Conservation (phyloP, 805 yeast species). For the Cyberlindnera xylosilytica region DNA sequence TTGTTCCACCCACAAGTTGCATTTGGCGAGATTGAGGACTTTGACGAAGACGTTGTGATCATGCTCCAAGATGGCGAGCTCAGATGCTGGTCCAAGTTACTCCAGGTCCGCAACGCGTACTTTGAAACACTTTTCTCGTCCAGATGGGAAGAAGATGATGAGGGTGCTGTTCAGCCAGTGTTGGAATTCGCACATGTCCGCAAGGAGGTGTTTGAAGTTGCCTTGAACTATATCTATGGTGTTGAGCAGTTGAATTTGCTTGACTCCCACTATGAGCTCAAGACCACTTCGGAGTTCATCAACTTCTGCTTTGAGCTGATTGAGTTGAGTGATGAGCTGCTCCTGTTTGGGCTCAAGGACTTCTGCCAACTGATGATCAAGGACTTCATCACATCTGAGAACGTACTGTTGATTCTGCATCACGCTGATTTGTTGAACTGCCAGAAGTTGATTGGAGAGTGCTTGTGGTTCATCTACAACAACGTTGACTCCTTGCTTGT, state of each 20-base stretch:
- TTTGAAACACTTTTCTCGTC: constrained; percentile 57
- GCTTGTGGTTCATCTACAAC: constrained; percentile 65
- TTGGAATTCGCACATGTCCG: constrained; percentile 45
- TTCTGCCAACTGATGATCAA: constrained; percentile 58
- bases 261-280: constrained; percentile 22
- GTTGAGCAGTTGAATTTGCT: constrained; percentile 39
- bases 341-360: constrained; percentile 56
- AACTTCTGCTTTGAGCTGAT: constrained; percentile 55
- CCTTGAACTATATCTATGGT: constrained; percentile 60
- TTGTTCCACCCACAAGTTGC: constrained; percentile 1
- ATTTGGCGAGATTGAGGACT: constrained; percentile 7
- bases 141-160: constrained; percentile 45
- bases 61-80: constrained; percentile 44
- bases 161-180: neutral
- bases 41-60: constrained; percentile 41
- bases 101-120: constrained; percentile 57
- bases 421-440: constrained; percentile 54
- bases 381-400: constrained; percentile 55
- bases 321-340: constrained; percentile 58
- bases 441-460: constrained; percentile 50
- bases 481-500: constrained; percentile 62
- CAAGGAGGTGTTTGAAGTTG: constrained; percentile 40
- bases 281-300: constrained; percentile 41
- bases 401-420: constrained; percentile 52
- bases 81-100: constrained; percentile 46